A percentile compares a stretch with the other conserved stretches of the same genome.
Evolutionary conservation across 140 eudicot species (phyloP).

Genomic region (Stevia rebaudiana): DNA sequence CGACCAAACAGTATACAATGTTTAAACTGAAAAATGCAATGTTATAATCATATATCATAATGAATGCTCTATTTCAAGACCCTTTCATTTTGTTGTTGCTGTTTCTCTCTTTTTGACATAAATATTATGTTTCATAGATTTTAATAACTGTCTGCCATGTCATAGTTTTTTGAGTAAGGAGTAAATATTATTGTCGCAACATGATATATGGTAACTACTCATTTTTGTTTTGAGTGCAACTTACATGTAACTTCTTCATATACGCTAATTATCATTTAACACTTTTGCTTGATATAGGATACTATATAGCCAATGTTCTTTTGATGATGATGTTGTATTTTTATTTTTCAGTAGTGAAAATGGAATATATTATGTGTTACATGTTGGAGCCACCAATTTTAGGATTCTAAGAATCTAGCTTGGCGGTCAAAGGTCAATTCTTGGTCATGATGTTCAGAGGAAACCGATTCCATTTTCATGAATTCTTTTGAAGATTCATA

Average conservation of each 20-base stretch:
- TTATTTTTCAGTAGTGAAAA: constrained; percentile 53
- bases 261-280: neutral
- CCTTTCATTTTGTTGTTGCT: neutral
- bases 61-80: neutral
- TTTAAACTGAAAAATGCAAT: neutral
- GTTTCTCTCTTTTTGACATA: neutral
- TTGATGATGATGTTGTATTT: constrained; percentile 8
- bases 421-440: constrained; percentile 70
- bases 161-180: neutral
- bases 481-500: too few relatives aligned
- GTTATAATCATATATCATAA: constrained; percentile 6
- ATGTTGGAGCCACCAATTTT: constrained; percentile 88
- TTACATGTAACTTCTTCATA: neutral
- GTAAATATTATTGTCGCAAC: neutral
- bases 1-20: neutral
- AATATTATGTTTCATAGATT: neutral
- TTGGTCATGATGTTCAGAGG: constrained; percentile 55
- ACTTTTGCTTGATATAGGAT: neutral
- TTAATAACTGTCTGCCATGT: neutral
- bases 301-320: neutral
- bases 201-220: neutral
- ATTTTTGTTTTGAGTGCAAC: neutral
- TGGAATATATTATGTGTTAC: constrained; percentile 76
- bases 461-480: constrained; percentile 80
- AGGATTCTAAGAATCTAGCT: constrained; percentile 80